Conservation (phyloP, 148 eudicot genomes). For the Pharnaceum exiguum region DNA sequence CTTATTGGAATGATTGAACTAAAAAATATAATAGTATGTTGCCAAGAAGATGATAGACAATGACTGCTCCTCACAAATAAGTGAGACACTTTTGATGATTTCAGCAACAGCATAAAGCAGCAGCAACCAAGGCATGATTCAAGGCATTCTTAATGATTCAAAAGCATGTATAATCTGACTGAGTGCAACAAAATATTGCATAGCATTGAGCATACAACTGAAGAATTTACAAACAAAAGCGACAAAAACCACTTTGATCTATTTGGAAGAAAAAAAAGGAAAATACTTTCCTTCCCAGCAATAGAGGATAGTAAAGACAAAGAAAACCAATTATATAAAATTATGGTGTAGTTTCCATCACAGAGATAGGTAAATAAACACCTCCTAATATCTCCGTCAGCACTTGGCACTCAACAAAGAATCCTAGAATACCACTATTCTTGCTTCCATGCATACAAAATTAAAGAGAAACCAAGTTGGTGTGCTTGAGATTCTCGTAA, state of each 20-base stretch:
- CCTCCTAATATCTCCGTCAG: conserved; percentile 35
- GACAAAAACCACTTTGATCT: conserved; percentile 32
- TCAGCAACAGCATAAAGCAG: not conserved
- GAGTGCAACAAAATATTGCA: conserved; percentile 2
- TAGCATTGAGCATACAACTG: conserved; percentile 5
- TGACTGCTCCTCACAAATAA: not conserved
- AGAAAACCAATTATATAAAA: conserved; percentile 32
- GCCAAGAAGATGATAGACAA: not conserved
- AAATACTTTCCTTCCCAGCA: conserved; percentile 17
- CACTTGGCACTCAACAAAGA: conserved; percentile 44
- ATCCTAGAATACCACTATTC: conserved; percentile 36
- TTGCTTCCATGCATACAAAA: conserved; percentile 62
- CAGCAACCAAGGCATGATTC: not conserved
- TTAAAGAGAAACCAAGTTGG: conserved; percentile 48
- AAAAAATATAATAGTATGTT: conserved; percentile 1
- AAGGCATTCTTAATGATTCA: not conserved
- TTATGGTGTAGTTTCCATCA: conserved; percentile 31
- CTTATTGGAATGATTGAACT: not conserved
- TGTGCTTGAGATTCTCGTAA: conserved; percentile 42
- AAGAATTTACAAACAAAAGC: conserved; percentile 26
- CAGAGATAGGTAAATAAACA: conserved; percentile 31
- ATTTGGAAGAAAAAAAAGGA: no score
- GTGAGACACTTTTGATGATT: not conserved
- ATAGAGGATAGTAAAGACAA: conserved; percentile 19
- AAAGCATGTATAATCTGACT: not conserved